Conservation (phyloP, 2,329 filamentous ascomycete species). For the Alternaria conjuncta region DNA sequence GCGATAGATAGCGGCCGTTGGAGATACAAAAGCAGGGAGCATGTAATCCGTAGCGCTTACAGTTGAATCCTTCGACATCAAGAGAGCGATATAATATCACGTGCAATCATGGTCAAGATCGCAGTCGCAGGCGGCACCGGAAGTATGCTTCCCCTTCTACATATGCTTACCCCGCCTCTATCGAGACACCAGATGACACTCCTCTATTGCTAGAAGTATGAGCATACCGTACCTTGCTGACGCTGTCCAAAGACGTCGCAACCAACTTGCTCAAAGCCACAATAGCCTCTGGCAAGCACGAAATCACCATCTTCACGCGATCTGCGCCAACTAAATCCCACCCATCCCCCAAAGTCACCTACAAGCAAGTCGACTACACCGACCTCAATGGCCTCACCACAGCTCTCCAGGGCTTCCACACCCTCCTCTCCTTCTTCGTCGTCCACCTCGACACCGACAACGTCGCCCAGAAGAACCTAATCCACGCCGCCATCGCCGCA, state of each 20-base stretch:
- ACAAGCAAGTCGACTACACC: slow-evolving; percentile 55
- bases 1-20: neutral
- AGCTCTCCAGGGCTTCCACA: slow-evolving; percentile 57
- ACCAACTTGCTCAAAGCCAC: slow-evolving; percentile 61
- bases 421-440: slow-evolving; percentile 53
- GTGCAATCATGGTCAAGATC: slow-evolving; percentile 39
- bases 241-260: slow-evolving; percentile 55
- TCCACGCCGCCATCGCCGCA: slow-evolving; percentile 40
- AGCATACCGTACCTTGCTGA: neutral
- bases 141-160: slow-evolving; percentile 28
- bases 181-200: neutral
- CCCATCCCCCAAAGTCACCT: slow-evolving; percentile 42
- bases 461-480: slow-evolving; percentile 38
- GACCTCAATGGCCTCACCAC: slow-evolving; percentile 48
- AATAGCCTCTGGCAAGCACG: slow-evolving; percentile 57
- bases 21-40: neutral
- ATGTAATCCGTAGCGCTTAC: neutral
- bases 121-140: slow-evolving; percentile 47
- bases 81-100: neutral
- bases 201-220: neutral
- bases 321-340: slow-evolving; percentile 29
- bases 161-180: neutral
- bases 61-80: neutral
- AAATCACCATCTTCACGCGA: slow-evolving; percentile 60
- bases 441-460: slow-evolving; percentile 33